phyloP scores from a whole-genome alignment of 2,329 filamentous ascomycete genomes.

The Fusarium xylarioides region DNA sequence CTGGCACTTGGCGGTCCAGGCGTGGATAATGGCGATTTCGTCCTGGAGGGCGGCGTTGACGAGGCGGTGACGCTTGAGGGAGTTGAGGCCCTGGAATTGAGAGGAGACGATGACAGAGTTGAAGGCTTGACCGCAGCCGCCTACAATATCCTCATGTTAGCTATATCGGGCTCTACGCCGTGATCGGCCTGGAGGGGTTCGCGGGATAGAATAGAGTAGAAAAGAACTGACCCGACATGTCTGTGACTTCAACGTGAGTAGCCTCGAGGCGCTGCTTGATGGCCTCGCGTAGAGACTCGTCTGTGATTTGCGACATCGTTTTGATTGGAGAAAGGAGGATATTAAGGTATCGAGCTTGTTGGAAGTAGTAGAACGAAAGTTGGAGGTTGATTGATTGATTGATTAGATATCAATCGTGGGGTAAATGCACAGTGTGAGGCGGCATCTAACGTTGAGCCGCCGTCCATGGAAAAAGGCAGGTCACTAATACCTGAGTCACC shows the following conservation, averaged over 20 bases:
- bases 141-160: slow-evolving; percentile 47
- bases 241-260: slow-evolving; percentile 84
- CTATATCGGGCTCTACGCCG: background rate
- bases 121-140: slow-evolving; percentile 70
- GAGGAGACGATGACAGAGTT: slow-evolving; percentile 70
- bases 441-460: background rate
- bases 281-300: slow-evolving; percentile 73
- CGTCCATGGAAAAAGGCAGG: background rate
- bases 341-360: slow-evolving; percentile 3
- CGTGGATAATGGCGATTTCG: slow-evolving; percentile 91
- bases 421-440: slow-evolving; percentile 34
- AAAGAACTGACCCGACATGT: slow-evolving; percentile 80
- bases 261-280: slow-evolving; percentile 77
- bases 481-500: background rate
- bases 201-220: background rate
- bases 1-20: slow-evolving; percentile 94
- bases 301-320: slow-evolving; percentile 72
- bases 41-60: slow-evolving; percentile 85
- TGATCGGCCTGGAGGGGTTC: slow-evolving; percentile 26
- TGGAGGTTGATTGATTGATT: slow-evolving; percentile 45
- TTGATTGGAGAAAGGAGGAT: background rate
- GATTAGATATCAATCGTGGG: slow-evolving; percentile 50
- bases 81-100: slow-evolving; percentile 75
- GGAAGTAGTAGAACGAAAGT: slow-evolving; percentile 29
- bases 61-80: slow-evolving; percentile 84